These are phyloP conservation scores for Acanthamoeba healyi DNA, from an alignment of 208 protist genomes.

Conservation along the genomic window DNA sequence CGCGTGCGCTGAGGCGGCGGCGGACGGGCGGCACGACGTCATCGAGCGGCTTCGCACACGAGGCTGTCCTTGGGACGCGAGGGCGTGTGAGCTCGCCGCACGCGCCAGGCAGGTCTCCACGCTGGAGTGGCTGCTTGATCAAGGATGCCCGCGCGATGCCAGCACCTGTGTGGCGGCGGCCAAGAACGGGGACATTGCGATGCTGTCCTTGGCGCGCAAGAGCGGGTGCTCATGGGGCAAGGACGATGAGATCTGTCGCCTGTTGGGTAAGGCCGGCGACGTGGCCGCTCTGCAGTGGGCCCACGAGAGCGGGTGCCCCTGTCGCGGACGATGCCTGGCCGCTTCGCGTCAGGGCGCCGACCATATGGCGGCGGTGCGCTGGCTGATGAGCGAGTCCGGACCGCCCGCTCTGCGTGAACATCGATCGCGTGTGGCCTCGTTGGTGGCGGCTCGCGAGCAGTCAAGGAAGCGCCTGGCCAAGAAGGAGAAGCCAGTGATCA, in stretches of 20 bases:
- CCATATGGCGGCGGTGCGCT: neutral
- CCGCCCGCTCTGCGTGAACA: slow-evolving; percentile 3
- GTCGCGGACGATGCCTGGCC: neutral
- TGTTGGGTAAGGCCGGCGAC: neutral
- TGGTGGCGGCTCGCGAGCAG: neutral
- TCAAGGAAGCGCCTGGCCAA: slow-evolving; percentile 26
- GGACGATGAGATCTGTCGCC: neutral
- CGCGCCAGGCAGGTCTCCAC: neutral
- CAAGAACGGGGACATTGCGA: slow-evolving; percentile 1
- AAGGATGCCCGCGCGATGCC: slow-evolving; percentile 4
- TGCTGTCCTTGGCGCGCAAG: neutral
- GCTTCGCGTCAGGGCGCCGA: neutral
- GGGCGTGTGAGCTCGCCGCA: neutral
- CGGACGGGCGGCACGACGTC: neutral
- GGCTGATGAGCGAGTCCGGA: slow-evolving; percentile 15
- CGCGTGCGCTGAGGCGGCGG: neutral
- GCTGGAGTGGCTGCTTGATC: neutral
- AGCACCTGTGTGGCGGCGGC: neutral
- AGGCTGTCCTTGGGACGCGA: neutral
- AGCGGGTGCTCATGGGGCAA: slow-evolving; percentile 21
- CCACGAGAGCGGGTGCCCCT: slow-evolving; percentile 19
- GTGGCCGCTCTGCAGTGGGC: neutral
- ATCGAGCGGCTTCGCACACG: slow-evolving; percentile 4
- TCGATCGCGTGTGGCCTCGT: neutral
- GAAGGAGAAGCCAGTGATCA: neutral